phyloP scores from a whole-genome alignment of 352 stramenopile species.

The Globisporangium spiculum region DNA sequence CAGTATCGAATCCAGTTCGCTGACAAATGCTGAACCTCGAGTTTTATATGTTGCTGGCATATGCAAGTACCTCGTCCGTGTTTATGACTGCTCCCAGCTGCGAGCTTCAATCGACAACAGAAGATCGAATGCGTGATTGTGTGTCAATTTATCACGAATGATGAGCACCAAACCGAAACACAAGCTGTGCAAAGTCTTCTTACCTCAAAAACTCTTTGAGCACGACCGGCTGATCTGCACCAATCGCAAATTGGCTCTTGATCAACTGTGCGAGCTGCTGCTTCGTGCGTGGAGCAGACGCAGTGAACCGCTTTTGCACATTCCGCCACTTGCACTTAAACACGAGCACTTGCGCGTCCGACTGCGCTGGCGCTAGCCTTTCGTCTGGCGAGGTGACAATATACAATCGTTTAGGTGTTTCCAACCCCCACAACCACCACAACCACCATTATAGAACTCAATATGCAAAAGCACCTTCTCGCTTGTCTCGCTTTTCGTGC shows the following conservation, averaged over 20 bases:
- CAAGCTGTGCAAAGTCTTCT: not conserved
- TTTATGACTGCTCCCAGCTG: conserved; percentile 12
- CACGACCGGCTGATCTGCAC: conserved; percentile 20
- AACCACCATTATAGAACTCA: not conserved
- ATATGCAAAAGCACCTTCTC: not conserved
- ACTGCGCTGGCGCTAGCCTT: conserved; percentile 3
- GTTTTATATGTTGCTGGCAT: not conserved
- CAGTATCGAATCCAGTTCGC: not conserved
- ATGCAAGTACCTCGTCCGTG: conserved; percentile 14
- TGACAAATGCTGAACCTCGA: not conserved
- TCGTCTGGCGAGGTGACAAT: conserved; percentile 12
- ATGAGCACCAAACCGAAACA: not conserved
- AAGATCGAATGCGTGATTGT: not conserved
- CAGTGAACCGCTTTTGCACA: conserved; percentile 40
- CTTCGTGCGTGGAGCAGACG: conserved; percentile 25
- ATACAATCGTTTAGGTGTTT: not conserved
- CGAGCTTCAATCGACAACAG: conserved; percentile 1
- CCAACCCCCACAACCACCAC: not conserved
- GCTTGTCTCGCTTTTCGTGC: conserved; percentile 4
- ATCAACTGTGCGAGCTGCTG: conserved; percentile 34
- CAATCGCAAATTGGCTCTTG: conserved; percentile 37
- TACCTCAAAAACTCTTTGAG: conserved; percentile 45
- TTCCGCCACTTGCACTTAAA: conserved; percentile 73
- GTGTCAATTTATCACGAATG: not conserved
- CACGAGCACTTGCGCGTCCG: conserved; percentile 22